phyloP scores from a whole-genome alignment of 2,329 filamentous ascomycete genomes.

The Talaromyces islandicus region DNA sequence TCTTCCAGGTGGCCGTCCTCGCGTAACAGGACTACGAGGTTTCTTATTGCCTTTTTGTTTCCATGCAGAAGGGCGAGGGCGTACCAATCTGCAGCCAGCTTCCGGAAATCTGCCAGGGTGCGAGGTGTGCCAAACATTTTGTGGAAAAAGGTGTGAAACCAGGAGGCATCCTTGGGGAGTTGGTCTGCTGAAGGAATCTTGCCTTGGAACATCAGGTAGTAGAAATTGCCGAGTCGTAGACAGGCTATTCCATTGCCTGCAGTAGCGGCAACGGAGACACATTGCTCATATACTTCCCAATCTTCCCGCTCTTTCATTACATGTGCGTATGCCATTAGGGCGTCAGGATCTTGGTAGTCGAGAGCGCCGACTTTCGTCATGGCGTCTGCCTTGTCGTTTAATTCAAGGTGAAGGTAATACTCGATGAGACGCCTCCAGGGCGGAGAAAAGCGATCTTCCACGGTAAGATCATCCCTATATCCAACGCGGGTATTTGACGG shows the following conservation, averaged over 20 bases:
- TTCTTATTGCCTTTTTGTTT: slow-evolving; percentile 18
- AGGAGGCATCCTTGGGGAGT: neutral
- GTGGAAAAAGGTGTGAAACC: slow-evolving; percentile 1
- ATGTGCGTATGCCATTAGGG: slow-evolving; percentile 22
- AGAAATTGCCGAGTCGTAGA: slow-evolving; percentile 30
- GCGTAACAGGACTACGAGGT: slow-evolving; percentile 23
- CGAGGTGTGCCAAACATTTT: slow-evolving; percentile 15
- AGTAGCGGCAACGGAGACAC: slow-evolving; percentile 28
- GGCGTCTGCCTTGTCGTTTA: slow-evolving; percentile 14
- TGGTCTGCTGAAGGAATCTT: slow-evolving; percentile 19
- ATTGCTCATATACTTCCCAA: slow-evolving; percentile 27
- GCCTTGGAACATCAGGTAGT: slow-evolving; percentile 26
- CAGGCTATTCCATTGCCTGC: slow-evolving; percentile 23
- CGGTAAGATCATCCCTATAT: slow-evolving; percentile 10
- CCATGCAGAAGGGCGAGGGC: slow-evolving; percentile 19
- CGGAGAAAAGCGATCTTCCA: slow-evolving; percentile 12
- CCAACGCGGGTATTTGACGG: slow-evolving; percentile 10
- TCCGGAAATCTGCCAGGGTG: slow-evolving; percentile 18
- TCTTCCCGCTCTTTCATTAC: slow-evolving; percentile 19
- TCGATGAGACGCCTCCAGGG: slow-evolving; percentile 25
- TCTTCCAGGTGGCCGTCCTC: slow-evolving; percentile 17
- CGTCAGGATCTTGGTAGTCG: slow-evolving; percentile 24
- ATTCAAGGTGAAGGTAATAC: slow-evolving; percentile 14
- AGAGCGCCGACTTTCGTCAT: slow-evolving; percentile 21
- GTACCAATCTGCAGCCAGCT: slow-evolving; percentile 30